Evolutionary conservation across 202 grass and related monocot genomes (phyloP).

Genomic region (Panicum virgatum): DNA sequence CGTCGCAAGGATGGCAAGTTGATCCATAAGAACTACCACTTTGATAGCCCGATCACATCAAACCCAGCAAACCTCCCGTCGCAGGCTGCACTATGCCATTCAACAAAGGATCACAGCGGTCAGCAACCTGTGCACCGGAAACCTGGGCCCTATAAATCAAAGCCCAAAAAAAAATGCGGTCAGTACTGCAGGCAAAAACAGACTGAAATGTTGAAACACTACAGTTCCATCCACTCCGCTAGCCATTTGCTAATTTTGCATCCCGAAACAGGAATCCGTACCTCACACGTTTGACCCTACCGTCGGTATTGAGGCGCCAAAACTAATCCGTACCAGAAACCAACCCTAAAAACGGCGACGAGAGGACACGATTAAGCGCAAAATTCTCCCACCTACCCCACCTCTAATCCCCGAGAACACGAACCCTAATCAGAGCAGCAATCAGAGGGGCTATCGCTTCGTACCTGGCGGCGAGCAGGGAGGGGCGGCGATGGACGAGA

Average conservation of each 20-base stretch:
- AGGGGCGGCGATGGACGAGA: neutral
- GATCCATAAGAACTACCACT: slow-evolving; percentile 59
- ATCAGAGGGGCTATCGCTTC: neutral
- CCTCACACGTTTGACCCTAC: neutral
- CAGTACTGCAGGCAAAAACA: neutral
- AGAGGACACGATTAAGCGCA: neutral
- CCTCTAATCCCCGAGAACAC: neutral
- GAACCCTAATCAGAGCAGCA: slow-evolving; percentile 19
- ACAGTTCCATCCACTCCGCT: neutral
- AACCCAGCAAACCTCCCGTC: neutral
- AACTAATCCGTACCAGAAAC: neutral
- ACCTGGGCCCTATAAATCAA: slow-evolving; percentile 14
- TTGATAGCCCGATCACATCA: neutral
- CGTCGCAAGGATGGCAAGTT: slow-evolving; percentile 50
- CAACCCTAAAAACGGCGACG: neutral
- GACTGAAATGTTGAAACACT: neutral
- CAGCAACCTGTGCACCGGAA: neutral
- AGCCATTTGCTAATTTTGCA: neutral
- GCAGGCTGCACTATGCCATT: slow-evolving; percentile 12
- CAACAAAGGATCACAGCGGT: neutral
- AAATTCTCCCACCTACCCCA: neutral
- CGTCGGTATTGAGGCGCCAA: neutral
- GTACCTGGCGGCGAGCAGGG: neutral
- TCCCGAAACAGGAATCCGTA: neutral
- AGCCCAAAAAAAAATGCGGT: neutral